A percentile compares a stretch with the other conserved stretches of the same genome.
Evolutionary conservation across 495 filamentous ascomycete genomes (phyloP).

Genomic region (Penicillium coprophilum): DNA sequence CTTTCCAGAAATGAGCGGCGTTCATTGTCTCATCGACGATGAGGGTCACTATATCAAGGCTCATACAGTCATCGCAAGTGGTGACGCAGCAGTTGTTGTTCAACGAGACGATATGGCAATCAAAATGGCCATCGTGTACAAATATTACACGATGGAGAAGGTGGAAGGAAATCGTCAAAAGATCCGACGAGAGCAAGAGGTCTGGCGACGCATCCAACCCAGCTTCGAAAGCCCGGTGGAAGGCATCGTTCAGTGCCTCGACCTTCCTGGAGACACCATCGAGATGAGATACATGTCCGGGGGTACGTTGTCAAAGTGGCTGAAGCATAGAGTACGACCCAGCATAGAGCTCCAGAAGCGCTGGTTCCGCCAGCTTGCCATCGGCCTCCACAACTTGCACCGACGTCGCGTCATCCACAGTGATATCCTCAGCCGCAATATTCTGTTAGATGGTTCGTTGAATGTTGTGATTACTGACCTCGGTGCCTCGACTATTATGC

Average conservation of each 20-base stretch:
- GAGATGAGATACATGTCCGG: slow-evolving; percentile 1
- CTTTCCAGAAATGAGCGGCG: neutral
- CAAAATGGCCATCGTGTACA: slow-evolving; percentile 3
- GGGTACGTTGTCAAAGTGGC: neutral
- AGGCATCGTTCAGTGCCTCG: neutral
- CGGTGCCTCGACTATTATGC: neutral
- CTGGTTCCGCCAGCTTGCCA: slow-evolving; percentile 3
- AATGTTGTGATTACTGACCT: neutral
- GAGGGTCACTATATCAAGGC: neutral
- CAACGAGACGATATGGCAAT: neutral
- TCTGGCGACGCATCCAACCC: neutral
- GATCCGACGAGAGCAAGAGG: neutral
- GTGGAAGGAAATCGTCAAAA: neutral
- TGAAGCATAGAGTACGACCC: neutral
- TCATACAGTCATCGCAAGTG: neutral
- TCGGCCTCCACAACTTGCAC: neutral
- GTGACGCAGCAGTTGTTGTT: neutral
- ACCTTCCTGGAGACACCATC: neutral
- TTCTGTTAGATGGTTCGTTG: neutral
- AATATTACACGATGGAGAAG: too few species aligned
- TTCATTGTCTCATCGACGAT: neutral
- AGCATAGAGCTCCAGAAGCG: neutral
- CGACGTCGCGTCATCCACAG: neutral
- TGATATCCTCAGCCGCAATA: slow-evolving; percentile 2
- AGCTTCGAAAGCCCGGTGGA: neutral